These are phyloP conservation scores for Beauveria caledonica DNA, from an alignment of 2,329 filamentous ascomycete genomes.

Conservation along the genomic window DNA sequence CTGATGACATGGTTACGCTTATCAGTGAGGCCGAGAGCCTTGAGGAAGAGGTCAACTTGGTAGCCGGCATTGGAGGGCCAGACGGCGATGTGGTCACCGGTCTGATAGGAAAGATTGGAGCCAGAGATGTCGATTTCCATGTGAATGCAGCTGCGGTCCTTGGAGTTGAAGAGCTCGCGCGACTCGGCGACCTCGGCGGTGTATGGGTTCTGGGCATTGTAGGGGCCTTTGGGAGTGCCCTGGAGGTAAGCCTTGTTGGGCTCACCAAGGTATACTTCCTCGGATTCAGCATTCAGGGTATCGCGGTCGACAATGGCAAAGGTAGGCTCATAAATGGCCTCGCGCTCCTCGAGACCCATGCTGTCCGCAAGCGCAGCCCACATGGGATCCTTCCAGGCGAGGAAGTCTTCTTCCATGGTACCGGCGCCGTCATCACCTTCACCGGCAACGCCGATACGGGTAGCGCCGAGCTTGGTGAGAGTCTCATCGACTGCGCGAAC, in stretches of 20 bases:
- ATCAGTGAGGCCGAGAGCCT: conserved; percentile 63
- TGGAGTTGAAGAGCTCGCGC: conserved; percentile 80
- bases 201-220: conserved; percentile 93
- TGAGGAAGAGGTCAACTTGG: conserved; percentile 85
- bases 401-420: conserved; percentile 98
- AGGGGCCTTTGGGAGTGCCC: conserved; percentile 74
- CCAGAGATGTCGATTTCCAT: conserved; percentile 88
- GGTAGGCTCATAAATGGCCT: conserved; percentile 89
- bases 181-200: conserved; percentile 91
- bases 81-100: conserved; percentile 91
- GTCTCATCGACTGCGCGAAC: conserved; percentile 83
- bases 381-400: conserved; percentile 99
- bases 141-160: conserved; percentile 90
- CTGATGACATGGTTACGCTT: conserved; percentile 78
- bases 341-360: conserved; percentile 88
- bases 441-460: conserved; percentile 77
- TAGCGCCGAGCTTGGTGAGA: conserved; percentile 72
- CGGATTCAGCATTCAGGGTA: conserved; percentile 62
- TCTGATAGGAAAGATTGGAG: conserved; percentile 88
- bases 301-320: conserved; percentile 75
- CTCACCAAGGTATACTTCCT: conserved; percentile 87
- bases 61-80: conserved; percentile 94
- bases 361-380: conserved; percentile 77
- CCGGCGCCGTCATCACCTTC: conserved; percentile 97
- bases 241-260: conserved; percentile 95